These are phyloP conservation scores for Geotrichum fermentans DNA, from an alignment of 1,139 yeast genomes.

Conservation along the genomic window DNA sequence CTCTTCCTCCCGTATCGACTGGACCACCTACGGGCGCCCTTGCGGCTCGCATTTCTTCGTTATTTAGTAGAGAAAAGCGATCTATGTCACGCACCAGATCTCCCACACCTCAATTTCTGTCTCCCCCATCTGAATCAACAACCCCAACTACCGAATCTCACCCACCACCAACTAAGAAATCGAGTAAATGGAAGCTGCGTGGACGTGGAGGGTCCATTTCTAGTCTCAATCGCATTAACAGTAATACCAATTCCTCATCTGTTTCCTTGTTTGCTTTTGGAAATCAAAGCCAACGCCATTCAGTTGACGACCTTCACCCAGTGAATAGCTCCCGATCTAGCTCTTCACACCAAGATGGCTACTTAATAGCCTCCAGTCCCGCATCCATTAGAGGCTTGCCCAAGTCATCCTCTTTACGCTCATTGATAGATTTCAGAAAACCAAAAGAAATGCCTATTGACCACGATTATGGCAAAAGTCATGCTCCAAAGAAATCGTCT, in stretches of 20 bases:
- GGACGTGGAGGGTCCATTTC: slow-evolving; percentile 14
- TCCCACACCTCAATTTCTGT: slow-evolving; percentile 10
- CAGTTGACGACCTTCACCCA: slow-evolving; percentile 11
- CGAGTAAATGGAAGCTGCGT: slow-evolving; percentile 11
- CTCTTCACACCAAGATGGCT: neutral
- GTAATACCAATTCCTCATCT: slow-evolving; percentile 10
- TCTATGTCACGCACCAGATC: slow-evolving; percentile 6
- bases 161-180: neutral
- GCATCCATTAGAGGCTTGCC: slow-evolving; percentile 8
- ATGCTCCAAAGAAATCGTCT: slow-evolving; percentile 3
- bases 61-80: slow-evolving; percentile 5
- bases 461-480: neutral
- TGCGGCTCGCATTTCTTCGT: slow-evolving; percentile 10
- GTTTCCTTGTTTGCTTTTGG: slow-evolving; percentile 10
- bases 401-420: slow-evolving; percentile 14
- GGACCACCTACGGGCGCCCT: neutral
- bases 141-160: neutral
- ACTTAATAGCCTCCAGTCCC: neutral
- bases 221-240: slow-evolving; percentile 6
- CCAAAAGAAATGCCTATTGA: neutral
- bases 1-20: neutral
- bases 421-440: slow-evolving; percentile 13
- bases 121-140: neutral
- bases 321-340: slow-evolving; percentile 3
- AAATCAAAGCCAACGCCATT: slow-evolving; percentile 7